Evolutionary conservation across 371 early-diverging fungal species (phyloP), one percentile per base, ranked within the genome.

Genomic region (Mucor piriformis): DNA sequence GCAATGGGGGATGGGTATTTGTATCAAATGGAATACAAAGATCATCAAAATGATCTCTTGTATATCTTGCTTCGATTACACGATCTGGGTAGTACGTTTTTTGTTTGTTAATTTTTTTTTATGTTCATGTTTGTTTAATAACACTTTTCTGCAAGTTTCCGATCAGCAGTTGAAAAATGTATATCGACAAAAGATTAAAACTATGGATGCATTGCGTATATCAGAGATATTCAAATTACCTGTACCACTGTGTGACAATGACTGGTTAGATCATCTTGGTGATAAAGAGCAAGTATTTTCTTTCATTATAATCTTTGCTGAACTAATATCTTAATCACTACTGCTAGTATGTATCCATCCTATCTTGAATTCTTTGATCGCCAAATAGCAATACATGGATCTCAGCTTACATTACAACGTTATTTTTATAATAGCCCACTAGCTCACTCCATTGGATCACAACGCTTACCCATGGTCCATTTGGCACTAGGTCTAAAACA

Each of bases 341-440:
- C 29, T 46, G 21, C 10, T 61, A 60, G 61, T 15, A 48, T 52
- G 47, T 74, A 74, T 49, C 38, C 56, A 15, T 47, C 47, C 2
- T 72, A 66, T 49, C 63, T 74, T 3, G 23, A 35, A 7, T 74
- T 74, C 47, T 74, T 74, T 62, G 59, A 57, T 25, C 49, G 60
- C 0, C 61, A 72, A 29, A 51, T 69, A 10, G 29, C 50, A 11
- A 51, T 24, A 10, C 35, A 58, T 44, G 74, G 74, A 1, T 20
- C 68, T 10, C 59, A 69, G 1, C n/a, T 15, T 15, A 53, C 53
- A 5, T 24, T 69, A 3, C 44, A 70, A 4, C 51, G 44, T 1
- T 72, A 58, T 49, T 65, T 65, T 49, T 62, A 65, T 21, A 21
- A 34, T 6, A 34, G 46, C 4, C 35, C 38, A 13, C 40, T 73